Percentiles rank a stretch among this genome's conserved stretches.
These are phyloP conservation scores for Mycena epipterygia DNA, from an alignment of 768 basidiomycete genomes.

Conservation along the genomic window DNA sequence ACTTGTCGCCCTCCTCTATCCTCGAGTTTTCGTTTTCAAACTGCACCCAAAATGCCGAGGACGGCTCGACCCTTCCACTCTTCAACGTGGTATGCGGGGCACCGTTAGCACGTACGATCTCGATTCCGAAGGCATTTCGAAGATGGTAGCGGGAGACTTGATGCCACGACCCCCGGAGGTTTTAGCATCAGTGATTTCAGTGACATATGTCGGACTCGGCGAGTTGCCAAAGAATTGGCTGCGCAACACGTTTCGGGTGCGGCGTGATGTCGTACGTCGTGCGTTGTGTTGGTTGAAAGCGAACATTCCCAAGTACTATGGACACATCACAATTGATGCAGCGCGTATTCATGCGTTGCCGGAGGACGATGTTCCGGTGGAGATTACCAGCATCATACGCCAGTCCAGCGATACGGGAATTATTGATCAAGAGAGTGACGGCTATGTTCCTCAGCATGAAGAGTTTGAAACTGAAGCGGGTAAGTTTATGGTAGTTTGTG, in stretches of 20 bases:
- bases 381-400: slow-evolving; percentile 37
- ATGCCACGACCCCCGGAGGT: slow-evolving; percentile 48
- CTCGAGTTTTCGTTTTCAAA: slow-evolving; percentile 51
- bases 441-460: slow-evolving; percentile 49
- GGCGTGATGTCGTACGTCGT: slow-evolving; percentile 40
- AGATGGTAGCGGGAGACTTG: slow-evolving; percentile 50
- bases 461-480: slow-evolving; percentile 34
- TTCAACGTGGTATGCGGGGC: too few species aligned
- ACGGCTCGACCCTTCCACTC: too few species aligned
- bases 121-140: slow-evolving; percentile 40
- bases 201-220: slow-evolving; percentile 52
- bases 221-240: slow-evolving; percentile 46
- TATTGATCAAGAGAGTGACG: slow-evolving; percentile 37
- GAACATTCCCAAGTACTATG: slow-evolving; percentile 49
- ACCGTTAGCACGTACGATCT: too few species aligned
- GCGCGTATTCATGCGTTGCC: slow-evolving; percentile 41
- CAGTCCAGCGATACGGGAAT: slow-evolving; percentile 36
- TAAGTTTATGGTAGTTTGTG: too few species aligned
- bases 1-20: slow-evolving; percentile 49
- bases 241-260: slow-evolving; percentile 47
- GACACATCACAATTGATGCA: slow-evolving; percentile 41
- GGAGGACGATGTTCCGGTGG: slow-evolving; percentile 49
- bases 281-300: slow-evolving; percentile 53
- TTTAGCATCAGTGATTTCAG: slow-evolving; percentile 47
- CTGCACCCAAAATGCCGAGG: slow-evolving; percentile 50